These are phyloP conservation scores for Sicyos edulis DNA, from an alignment of 306 rosid genomes.

Conservation along the genomic window DNA sequence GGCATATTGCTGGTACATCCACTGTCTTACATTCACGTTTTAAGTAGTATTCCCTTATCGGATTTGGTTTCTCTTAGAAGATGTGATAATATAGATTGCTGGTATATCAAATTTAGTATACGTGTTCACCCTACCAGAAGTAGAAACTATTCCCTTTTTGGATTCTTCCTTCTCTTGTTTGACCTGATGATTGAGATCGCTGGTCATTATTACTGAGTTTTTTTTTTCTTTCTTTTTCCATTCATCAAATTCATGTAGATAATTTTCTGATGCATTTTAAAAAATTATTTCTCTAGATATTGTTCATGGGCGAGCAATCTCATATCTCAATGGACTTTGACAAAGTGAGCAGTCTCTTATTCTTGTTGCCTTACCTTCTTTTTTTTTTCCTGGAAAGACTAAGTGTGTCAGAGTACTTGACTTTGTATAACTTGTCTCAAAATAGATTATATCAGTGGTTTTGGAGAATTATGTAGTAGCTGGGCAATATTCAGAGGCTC, in stretches of 20 bases:
- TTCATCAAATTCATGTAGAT: not conserved
- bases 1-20: not conserved
- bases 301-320: slow-evolving; percentile 92
- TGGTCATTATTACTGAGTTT: not conserved
- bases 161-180: not conserved
- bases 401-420: slow-evolving; percentile 16
- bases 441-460: slow-evolving; percentile 72
- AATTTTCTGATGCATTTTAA: slow-evolving; percentile 19
- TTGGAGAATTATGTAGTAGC: slow-evolving; percentile 72
- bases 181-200: not conserved
- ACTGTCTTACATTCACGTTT: slow-evolving; percentile 13
- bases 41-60: not conserved
- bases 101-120: not conserved
- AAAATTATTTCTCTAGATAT: slow-evolving; percentile 42
- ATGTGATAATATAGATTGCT: not conserved
- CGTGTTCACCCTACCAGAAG: slow-evolving; percentile 1
- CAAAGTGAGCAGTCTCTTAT: slow-evolving; percentile 48
- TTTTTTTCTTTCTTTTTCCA: not conserved
- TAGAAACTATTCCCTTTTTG: slow-evolving; percentile 10
- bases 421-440: slow-evolving; percentile 17
- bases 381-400: slow-evolving; percentile 20
- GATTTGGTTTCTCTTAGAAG: slow-evolving; percentile 6
- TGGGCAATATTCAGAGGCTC: slow-evolving; percentile 37
- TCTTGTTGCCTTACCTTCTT: slow-evolving; percentile 17
- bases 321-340: slow-evolving; percentile 85